Evolutionary conservation across 2,329 filamentous ascomycete genomes (phyloP), one percentile per base, ranked within the genome.

Genomic region (Monosporascus cannonballus): DNA sequence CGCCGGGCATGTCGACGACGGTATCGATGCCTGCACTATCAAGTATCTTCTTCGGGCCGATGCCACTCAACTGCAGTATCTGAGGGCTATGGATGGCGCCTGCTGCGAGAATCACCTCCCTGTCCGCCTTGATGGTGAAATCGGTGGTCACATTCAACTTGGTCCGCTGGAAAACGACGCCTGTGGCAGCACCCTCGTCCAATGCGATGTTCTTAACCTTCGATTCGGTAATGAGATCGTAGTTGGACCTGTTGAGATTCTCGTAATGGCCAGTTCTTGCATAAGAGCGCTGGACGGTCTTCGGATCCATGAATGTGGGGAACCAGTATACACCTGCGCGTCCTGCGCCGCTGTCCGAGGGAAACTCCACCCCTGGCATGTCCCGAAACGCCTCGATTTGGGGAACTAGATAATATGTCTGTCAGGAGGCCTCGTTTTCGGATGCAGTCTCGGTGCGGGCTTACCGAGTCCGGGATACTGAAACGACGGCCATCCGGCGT

Each of bases 21-120:
- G 66, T 64, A 7, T 70, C 64, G 27, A 80, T 72, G 2, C 71
- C 73, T 6, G 70, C 69, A 9, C 65, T 63, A n/a, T 69, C 58
- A 3, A 82, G 71, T 15, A 80, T 61, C 20, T 68, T 64, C 7
- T 64, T 66, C 11, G 73, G 69, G 14, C 71, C 71, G 22, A 73
- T 62, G 6, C 70, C 71, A 46, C 69, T 72, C 17, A 65, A 64
- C 57, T 71, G 65, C 24, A 73, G 52, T 1, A 72, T 44, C 48
- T 69, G 66, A 1, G 70, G 70, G 8, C 63, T 77, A 50, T 74
- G 60, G 22, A 76, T 64, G 0, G 67, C 68, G 1, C 75, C 74
- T 0, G 73, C 73, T 1, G 73, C 67, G 18, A 79, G 51, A 18
- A 78, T 71, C 15, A 77, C 67, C 55, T 78, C 75, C 27, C 67